Percentiles rank a stretch among this genome's conserved stretches.
Evolutionary conservation across 73 alveolate species (phyloP).

Genomic region (Paramecium sexaurelia): DNA sequence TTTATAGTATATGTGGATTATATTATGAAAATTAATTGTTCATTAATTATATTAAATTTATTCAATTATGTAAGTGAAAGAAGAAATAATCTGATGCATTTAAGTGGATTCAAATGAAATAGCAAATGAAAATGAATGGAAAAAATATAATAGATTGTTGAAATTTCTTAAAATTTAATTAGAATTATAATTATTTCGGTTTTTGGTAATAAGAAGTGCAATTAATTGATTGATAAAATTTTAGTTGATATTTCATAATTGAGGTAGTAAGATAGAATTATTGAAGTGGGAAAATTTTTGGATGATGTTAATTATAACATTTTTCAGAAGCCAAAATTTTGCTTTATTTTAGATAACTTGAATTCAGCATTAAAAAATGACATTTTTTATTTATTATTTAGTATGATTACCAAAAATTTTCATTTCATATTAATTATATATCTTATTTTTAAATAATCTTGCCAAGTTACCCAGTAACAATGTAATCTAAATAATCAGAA

Average conservation of each 20-base stretch:
- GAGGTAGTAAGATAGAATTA: neutral
- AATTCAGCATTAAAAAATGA: neutral
- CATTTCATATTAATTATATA: neutral
- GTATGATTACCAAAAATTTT: neutral
- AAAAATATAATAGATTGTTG: neutral
- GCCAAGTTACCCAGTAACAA: slow-evolving; percentile 13
- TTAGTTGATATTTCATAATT: neutral
- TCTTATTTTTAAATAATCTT: neutral
- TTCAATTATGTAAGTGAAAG: neutral
- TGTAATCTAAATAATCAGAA: slow-evolving; percentile 16
- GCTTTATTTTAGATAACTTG: neutral
- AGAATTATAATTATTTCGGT: neutral
- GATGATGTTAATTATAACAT: neutral
- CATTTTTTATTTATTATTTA: neutral
- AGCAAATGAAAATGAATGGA: neutral
- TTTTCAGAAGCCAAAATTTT: neutral
- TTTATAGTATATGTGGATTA: neutral
- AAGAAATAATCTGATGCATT: too few relatives aligned
- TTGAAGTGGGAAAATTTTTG: neutral
- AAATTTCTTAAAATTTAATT: neutral
- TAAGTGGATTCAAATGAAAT: too few relatives aligned
- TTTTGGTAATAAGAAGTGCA: neutral
- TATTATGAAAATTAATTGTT: neutral
- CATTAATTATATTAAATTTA: neutral
- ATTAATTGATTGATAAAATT: neutral